Percentiles rank a stretch among this genome's conserved stretches.
phyloP scores from a whole-genome alignment of 1,139 yeast species.

The Geotrichum citri-aurantii region DNA sequence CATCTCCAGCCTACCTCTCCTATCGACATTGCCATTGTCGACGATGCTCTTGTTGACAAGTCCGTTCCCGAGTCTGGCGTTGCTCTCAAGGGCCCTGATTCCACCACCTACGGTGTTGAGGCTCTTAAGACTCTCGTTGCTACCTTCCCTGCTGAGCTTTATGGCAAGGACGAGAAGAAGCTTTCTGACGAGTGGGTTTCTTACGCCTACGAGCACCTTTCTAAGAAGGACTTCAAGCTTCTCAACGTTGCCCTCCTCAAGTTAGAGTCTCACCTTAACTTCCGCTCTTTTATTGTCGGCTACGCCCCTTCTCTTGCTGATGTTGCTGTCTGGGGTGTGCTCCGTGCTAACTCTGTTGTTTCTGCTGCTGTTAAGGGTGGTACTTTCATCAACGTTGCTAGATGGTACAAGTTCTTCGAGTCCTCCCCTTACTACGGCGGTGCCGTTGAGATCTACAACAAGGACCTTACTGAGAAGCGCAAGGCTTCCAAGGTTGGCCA shows the following conservation, averaged over 20 bases:
- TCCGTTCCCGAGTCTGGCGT: slow-evolving; percentile 38
- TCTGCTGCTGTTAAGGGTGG: slow-evolving; percentile 84
- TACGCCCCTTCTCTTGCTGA: slow-evolving; percentile 67
- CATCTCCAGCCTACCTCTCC: slow-evolving; percentile 44
- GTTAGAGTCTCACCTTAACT: slow-evolving; percentile 76
- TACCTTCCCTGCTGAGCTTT: slow-evolving; percentile 34
- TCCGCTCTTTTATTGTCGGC: slow-evolving; percentile 74
- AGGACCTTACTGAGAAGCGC: slow-evolving; percentile 66
- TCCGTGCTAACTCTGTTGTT: slow-evolving; percentile 88
- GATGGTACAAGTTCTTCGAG: slow-evolving; percentile 87
- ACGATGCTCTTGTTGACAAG: slow-evolving; percentile 34
- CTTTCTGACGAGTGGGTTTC: slow-evolving; percentile 52
- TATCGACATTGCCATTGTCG: slow-evolving; percentile 55
- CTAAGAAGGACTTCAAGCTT: slow-evolving; percentile 83
- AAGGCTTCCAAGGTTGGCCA: slow-evolving; percentile 58
- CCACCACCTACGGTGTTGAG: slow-evolving; percentile 41
- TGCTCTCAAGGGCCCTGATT: slow-evolving; percentile 45
- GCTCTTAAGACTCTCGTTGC: slow-evolving; percentile 45
- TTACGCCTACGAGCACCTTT: slow-evolving; percentile 61
- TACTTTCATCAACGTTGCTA: slow-evolving; percentile 74
- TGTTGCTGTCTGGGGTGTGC: slow-evolving; percentile 86
- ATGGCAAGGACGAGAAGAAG: slow-evolving; percentile 26
- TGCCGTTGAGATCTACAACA: slow-evolving; percentile 60
- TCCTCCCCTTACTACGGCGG: slow-evolving; percentile 61
- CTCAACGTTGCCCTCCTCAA: slow-evolving; percentile 71